Base-by-base conservation (phyloP, 768 basidiomycete genomes). In the Dioszegia aurantiaca region DNA sequence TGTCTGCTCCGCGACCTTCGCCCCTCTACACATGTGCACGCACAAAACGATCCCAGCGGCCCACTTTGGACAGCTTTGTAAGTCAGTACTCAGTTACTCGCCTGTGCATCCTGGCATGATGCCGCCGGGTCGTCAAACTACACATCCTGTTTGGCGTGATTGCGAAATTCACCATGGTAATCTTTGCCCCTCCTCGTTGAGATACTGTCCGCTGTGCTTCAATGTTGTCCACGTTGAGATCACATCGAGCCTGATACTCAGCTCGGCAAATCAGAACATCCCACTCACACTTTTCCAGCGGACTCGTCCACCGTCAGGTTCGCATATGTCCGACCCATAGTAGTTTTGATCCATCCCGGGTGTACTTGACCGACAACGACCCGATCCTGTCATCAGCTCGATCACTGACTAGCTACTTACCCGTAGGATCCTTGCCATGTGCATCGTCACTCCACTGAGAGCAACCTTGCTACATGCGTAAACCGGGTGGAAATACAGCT, bases 381-480 rank as follows among this genome's bases (percentile, higher is more conserved):
- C 24, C 40, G 24, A 44, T 61, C 55, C 59, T 61, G 21, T 14
- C 16, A 37, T 59, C 36, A 53, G 51, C 51, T 43, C 19, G 11
- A 4, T 16, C 21, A 11, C 26, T 24, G 1, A 9, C 5, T n/a
- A 10, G 28, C 10, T 33, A 43, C 59, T 56, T 30, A 61, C 59
- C 19, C 59, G 19, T 19, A 61, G 24, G 10, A 39, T 47, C 40
- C 59, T 48, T 4, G 59, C 45, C 45, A 61, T 42, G 41, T 61
- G 59, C 41, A 61, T 39, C 5, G 59, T 61, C 46, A 61, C 44
- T 10, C 45, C 59, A 28, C 46, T 56, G 46, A 61, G 40, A 16
- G 59, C 59, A 14, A 48, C 59, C 24, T 61, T 61, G 19, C 46
- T 51, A 31, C 55, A 30, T 4, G 59, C 59, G 39, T 61, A 61